Conservation (phyloP, 805 yeast genomes). For the Alloascoidea africana region DNA sequence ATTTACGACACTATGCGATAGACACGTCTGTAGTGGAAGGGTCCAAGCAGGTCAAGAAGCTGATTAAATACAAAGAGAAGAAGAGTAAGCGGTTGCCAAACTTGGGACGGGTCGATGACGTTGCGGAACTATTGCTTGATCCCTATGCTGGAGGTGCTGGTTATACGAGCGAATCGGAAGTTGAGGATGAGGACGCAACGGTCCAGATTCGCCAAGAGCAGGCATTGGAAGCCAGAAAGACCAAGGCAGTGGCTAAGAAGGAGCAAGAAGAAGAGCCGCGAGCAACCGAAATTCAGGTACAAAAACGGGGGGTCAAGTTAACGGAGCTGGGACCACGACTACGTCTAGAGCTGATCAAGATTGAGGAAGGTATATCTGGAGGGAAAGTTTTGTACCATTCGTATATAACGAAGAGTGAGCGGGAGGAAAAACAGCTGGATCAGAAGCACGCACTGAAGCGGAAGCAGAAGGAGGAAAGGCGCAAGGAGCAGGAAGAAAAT, state of each 20-base stretch:
- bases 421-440: conserved; percentile 48
- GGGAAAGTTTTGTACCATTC: conserved; percentile 85
- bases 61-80: conserved; percentile 45
- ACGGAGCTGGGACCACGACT: conserved; percentile 91
- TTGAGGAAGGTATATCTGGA: conserved; percentile 82
- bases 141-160: conserved; percentile 66
- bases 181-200: conserved; percentile 80
- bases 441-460: conserved; percentile 46
- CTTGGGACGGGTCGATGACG: conserved; percentile 50
- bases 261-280: conserved; percentile 9
- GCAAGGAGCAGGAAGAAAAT: conserved; percentile 65
- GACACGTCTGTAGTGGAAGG: conserved; percentile 70
- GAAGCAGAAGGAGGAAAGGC: conserved; percentile 53
- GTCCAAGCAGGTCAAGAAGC: conserved; percentile 53
- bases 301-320: conserved; percentile 76
- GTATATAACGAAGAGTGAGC: conserved; percentile 42
- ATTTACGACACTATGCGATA: conserved; percentile 80
- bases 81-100: conserved; percentile 56
- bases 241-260: conserved; percentile 9
- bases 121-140: conserved; percentile 71
- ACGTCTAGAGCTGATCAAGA: conserved; percentile 59
- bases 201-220: conserved; percentile 33
- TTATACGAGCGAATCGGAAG: conserved; percentile 86
- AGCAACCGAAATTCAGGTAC: conserved; percentile 13
- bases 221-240: conserved; percentile 9